A percentile compares a stretch with the other conserved stretches of the same genome.
phyloP scores from a whole-genome alignment of 257 asterid genomes.

The Solanum rostratum region DNA sequence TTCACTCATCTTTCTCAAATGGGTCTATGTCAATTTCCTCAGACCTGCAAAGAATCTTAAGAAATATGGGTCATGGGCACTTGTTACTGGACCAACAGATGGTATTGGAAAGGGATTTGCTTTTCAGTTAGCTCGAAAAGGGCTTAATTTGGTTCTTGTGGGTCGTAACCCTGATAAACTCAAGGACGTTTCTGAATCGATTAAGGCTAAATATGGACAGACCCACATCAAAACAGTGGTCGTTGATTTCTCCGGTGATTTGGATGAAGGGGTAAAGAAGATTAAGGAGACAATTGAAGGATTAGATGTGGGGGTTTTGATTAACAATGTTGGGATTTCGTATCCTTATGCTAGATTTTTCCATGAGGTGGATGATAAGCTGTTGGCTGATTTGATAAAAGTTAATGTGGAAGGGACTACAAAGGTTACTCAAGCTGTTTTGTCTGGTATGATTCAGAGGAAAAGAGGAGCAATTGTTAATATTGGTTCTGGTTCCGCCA shows the following conservation, averaged over 20 bases:
- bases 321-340: slow-evolving; percentile 84
- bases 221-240: slow-evolving; percentile 69
- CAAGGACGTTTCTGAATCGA: slow-evolving; percentile 42
- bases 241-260: slow-evolving; percentile 82
- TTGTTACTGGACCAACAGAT: slow-evolving; percentile 92
- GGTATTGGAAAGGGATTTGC: slow-evolving; percentile 95
- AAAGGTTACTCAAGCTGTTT: slow-evolving; percentile 73
- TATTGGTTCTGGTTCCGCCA: slow-evolving; percentile 93
- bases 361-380: slow-evolving; percentile 84
- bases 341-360: slow-evolving; percentile 87
- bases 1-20: slow-evolving; percentile 32
- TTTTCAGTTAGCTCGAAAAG: slow-evolving; percentile 64
- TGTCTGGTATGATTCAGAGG: slow-evolving; percentile 80
- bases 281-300: slow-evolving; percentile 60
- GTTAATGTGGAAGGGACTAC: slow-evolving; percentile 86
- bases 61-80: slow-evolving; percentile 96
- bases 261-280: slow-evolving; percentile 59
- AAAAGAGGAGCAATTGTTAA: slow-evolving; percentile 89
- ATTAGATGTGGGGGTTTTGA: slow-evolving; percentile 69
- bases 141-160: slow-evolving; percentile 62
- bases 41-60: slow-evolving; percentile 77
- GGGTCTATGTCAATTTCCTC: slow-evolving; percentile 67
- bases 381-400: slow-evolving; percentile 66
- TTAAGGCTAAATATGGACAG: slow-evolving; percentile 45
- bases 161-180: slow-evolving; percentile 84